A percentile compares a stretch with the other conserved stretches of the same genome.
Evolutionary conservation across 768 basidiomycete genomes (phyloP).

Genomic region (Tricholoma saponaceum): DNA sequence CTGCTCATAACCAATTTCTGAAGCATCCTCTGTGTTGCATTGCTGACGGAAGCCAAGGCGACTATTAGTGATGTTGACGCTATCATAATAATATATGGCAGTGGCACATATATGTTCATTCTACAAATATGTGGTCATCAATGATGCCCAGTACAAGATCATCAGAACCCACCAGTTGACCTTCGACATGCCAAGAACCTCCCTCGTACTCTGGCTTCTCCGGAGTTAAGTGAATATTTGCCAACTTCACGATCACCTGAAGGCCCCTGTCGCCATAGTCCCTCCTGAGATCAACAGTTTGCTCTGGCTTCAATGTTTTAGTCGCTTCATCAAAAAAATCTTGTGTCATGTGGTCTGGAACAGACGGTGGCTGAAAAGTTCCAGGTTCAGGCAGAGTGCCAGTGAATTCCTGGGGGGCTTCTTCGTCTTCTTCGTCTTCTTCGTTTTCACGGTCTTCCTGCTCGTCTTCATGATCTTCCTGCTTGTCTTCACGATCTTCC

Average conservation of each 20-base stretch:
- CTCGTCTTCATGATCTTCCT: conserved; percentile 7
- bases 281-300: conserved; percentile 5
- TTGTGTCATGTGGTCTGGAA: not conserved
- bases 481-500: conserved; percentile 3
- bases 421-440: conserved; percentile 3
- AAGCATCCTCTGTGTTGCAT: conserved; percentile 3
- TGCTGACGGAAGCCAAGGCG: conserved; percentile 26
- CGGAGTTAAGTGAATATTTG: conserved; percentile 29
- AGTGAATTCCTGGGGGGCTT: conserved; percentile 1
- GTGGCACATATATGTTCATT: conserved; percentile 24
- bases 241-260: conserved; percentile 30
- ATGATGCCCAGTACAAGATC: not conserved
- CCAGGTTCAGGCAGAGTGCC: conserved; percentile 13
- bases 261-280: conserved; percentile 11
- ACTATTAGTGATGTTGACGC: conserved; percentile 27
- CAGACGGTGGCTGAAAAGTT: conserved; percentile 4
- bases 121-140: conserved; percentile 5
- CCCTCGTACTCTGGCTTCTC: conserved; percentile 32
- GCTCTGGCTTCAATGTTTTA: not conserved
- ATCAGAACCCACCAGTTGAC: conserved; percentile 12
- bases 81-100: conserved; percentile 25
- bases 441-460: not conserved
- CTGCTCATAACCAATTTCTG: not conserved
- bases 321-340: not conserved
- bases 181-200: conserved; percentile 37